These are phyloP conservation scores for Staphylotrichum longicolle DNA, from an alignment of 495 filamentous ascomycete species.

Conservation along the genomic window DNA sequence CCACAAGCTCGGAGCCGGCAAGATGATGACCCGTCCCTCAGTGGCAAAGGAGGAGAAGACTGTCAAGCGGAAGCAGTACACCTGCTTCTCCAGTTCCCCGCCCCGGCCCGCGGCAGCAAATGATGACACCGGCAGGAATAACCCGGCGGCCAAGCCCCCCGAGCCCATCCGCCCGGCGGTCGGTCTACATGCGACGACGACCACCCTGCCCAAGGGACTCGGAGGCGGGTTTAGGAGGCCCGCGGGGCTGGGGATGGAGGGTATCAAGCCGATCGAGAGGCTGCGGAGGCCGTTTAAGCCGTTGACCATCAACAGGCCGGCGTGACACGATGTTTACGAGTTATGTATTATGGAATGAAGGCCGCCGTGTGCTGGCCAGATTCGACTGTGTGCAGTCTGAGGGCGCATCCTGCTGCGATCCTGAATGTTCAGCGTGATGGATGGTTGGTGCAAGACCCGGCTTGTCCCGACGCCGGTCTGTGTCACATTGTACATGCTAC, in stretches of 20 bases:
- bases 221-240: constrained; percentile 37
- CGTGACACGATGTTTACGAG: not conserved
- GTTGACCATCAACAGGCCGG: constrained; percentile 40
- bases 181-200: constrained; percentile 45
- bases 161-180: constrained; percentile 38
- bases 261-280: constrained; percentile 42
- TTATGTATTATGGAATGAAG: constrained; percentile 7
- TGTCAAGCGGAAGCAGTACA: constrained; percentile 36
- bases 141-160: constrained; percentile 28
- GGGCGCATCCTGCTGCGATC: no score
- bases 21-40: constrained; percentile 21
- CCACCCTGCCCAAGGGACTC: constrained; percentile 32
- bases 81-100: constrained; percentile 51
- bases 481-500: not conserved
- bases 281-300: constrained; percentile 49
- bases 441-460: not conserved
- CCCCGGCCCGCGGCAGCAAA: constrained; percentile 24
- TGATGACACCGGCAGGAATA: constrained; percentile 1
- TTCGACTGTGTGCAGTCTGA: no score
- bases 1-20: constrained; percentile 40
- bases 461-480: constrained; percentile 2
- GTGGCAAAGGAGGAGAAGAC: constrained; percentile 18
- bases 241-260: constrained; percentile 31
- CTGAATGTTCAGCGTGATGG: not conserved
- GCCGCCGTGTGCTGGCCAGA: no score